Evolutionary conservation across 2,329 filamentous ascomycete genomes (phyloP).

Genomic region (Aureobasidium subglaciale): DNA sequence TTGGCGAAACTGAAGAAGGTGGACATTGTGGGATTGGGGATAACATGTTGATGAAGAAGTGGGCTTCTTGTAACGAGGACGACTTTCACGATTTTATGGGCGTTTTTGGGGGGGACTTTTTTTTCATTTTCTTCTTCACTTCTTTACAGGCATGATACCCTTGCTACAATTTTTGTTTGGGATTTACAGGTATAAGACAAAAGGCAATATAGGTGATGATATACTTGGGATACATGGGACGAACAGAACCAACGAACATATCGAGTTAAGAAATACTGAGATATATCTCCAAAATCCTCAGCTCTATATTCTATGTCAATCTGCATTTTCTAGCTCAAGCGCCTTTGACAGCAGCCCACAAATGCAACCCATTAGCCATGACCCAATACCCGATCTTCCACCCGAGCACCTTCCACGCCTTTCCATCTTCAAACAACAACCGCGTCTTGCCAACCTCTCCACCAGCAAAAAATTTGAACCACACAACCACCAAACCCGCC

Average conservation of each 20-base stretch:
- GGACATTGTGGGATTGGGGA: not conserved
- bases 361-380: not conserved
- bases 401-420: not conserved
- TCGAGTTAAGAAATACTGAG: too few species aligned
- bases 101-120: not conserved
- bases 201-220: not conserved
- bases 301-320: not conserved
- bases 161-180: not conserved
- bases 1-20: not conserved
- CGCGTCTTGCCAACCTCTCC: not conserved
- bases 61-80: not conserved
- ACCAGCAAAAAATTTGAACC: not conserved
- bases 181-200: not conserved
- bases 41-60: not conserved
- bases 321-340: not conserved
- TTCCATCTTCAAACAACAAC: not conserved
- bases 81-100: not conserved
- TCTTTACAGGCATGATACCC: conserved; percentile 1
- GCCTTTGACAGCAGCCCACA: not conserved
- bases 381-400: not conserved
- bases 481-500: not conserved
- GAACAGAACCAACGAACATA: not conserved
- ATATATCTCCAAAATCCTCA: too few species aligned
- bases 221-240: not conserved
- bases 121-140: not conserved